phyloP scores from a whole-genome alignment of 1,284 basidiomycete species.

The Pisolithus thermaeus region DNA sequence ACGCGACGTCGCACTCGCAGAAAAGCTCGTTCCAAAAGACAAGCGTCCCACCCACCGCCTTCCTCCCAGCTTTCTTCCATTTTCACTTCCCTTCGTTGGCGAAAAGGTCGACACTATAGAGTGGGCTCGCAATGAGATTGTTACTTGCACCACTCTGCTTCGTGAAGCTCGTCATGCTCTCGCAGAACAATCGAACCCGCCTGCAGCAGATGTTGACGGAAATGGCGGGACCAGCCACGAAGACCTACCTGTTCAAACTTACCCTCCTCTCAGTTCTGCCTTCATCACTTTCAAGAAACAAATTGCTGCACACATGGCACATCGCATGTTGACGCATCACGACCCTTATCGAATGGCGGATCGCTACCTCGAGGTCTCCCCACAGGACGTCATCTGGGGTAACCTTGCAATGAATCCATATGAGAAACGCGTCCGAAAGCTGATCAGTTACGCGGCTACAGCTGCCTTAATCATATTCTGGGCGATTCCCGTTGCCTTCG shows the following conservation, averaged over 20 bases:
- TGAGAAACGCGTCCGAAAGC: slow-evolving; percentile 63
- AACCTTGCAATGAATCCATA: slow-evolving; percentile 90
- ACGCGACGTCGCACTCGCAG: slow-evolving; percentile 37
- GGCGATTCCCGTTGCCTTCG: slow-evolving; percentile 78
- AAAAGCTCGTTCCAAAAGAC: slow-evolving; percentile 57
- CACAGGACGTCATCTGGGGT: slow-evolving; percentile 86
- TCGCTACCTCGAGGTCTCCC: slow-evolving; percentile 69
- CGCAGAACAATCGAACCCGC: slow-evolving; percentile 11
- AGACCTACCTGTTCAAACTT: slow-evolving; percentile 35
- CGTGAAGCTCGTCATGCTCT: slow-evolving; percentile 43
- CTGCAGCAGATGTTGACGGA: slow-evolving; percentile 12
- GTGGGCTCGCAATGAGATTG: slow-evolving; percentile 77
- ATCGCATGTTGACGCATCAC: slow-evolving; percentile 67
- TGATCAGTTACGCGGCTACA: slow-evolving; percentile 58
- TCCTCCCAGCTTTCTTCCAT: slow-evolving; percentile 46
- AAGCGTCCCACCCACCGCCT: slow-evolving; percentile 82
- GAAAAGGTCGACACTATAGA: slow-evolving; percentile 90
- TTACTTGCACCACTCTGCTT: slow-evolving; percentile 44
- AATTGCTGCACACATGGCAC: slow-evolving; percentile 87
- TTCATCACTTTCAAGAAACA: slow-evolving; percentile 95
- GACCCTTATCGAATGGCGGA: slow-evolving; percentile 71
- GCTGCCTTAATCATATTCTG: slow-evolving; percentile 66
- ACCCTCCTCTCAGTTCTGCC: slow-evolving; percentile 75
- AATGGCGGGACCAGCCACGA: slow-evolving; percentile 21
- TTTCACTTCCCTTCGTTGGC: slow-evolving; percentile 60